Evolutionary conservation across 1,139 yeast species (phyloP), one percentile per base, ranked within the genome.

Genomic region (Meyerozyma guilliermondii): DNA sequence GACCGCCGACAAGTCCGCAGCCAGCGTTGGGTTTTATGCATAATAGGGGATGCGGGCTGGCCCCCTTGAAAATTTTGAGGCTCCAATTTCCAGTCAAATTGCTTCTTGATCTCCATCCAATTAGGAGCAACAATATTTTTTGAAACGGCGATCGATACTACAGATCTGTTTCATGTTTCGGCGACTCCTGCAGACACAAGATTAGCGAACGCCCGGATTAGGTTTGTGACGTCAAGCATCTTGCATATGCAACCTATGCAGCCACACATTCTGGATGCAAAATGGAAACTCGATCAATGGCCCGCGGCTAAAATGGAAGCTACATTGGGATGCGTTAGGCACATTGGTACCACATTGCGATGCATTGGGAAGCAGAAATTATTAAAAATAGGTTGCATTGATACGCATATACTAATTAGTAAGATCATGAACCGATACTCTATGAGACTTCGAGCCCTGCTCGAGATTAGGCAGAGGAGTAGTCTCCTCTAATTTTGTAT

Each of bases 371-470:
- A 18, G n/a, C n/a, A n/a, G n/a, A n/a, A n/a, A n/a, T n/a, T 18
- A 6, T 18, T 18, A 20, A 20, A 20, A 4, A 20, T 20, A 20
- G 22, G 5, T 10, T 29, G 33, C 16, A 29, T 14, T 13, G 30
- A 27, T 27, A 29, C 14, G 13, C 13, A 10, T 33, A 33, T 20
- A 33, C 24, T 33, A 33, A 20, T 33, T 33, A 7, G 36, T 33
- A 11, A 33, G 24, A 4, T 33, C 24, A 17, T 33, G 36, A 18
- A 33, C 36, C n/a, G 36, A 33, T 10, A 33, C 36, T 33, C 36
- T 33, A 33, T 33, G 23, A 18, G 24, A 10, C 36, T 17, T 33
- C 36, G 36, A 33, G 36, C 36, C 36, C 36, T 11, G 36, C 36
- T 33, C 36, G 36, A 18, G 3, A 11, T 10, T 13, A 14, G 34